Base-by-base conservation (phyloP, 257 asterid species). In the Nicotiana attenuata region DNA sequence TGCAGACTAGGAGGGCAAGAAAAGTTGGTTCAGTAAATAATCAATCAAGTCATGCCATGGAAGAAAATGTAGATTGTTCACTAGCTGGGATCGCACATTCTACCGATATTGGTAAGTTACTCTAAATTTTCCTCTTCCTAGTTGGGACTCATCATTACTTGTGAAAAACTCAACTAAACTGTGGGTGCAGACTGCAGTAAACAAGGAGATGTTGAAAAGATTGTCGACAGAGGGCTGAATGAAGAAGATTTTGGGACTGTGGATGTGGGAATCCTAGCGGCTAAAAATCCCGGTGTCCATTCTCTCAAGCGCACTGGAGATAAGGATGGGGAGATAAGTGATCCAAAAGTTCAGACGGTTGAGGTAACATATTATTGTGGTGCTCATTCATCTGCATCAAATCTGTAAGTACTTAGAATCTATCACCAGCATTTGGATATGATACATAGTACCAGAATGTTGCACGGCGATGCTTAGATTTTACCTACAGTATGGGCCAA, bases 1-100 rank as follows among this genome's bases (percentile, higher is more conserved):
- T 73, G 78, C 78, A 73, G 78, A 73, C 78, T 7, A 73, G 78
- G 26, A 73, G 50, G 22, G 28, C 78, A 73, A 45, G 38, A 47
- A 45, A 7, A 73, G 60, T 73, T 47, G 78, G 53, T 73, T 45
- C 53, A 22, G 57, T 73, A 45, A 59, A 73, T 57, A 57, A 57
- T 19, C 64, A 7, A 57, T 57, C 26, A 57, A 57, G 64, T 57
- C 64, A 57, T 57, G 64, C 64, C 1, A n/a, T n/a, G 64, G 26
- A 57, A 57, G 64, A 57, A 57, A 57, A 10, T 57, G 10, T 7
- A 57, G 3, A n/a, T 57, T n/a, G 64, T n/a, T 57, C 26, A 1
- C 3, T 28, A 57, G 22, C 26, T 57, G 13, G 22, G 64, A n/a
- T 57, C 5, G 10, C 13, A 19, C 64, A 10, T 57, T n/a, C 64